phyloP scores from a whole-genome alignment of 495 filamentous ascomycete species.

The Tuber borchii region DNA sequence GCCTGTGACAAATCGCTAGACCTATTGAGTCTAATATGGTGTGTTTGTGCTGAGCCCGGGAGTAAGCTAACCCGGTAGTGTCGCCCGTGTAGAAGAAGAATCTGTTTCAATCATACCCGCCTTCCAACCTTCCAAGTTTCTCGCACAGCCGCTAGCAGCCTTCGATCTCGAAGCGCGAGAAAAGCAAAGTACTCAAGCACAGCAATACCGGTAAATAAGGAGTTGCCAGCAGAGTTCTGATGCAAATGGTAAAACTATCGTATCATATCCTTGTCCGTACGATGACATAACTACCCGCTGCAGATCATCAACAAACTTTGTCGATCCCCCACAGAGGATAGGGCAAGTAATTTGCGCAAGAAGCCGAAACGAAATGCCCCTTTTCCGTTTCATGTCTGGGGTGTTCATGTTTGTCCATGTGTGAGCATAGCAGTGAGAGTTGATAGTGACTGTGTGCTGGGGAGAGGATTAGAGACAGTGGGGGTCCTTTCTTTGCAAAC shows the following conservation, averaged over 20 bases:
- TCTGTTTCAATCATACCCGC: background rate
- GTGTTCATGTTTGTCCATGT: background rate
- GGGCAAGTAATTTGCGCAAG: background rate
- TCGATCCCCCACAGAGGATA: background rate
- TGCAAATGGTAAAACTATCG: background rate
- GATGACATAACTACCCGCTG: constrained; percentile 2
- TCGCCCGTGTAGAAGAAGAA: background rate
- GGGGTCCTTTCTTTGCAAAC: background rate
- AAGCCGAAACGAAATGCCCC: background rate
- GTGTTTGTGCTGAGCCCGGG: background rate
- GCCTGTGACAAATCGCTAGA: background rate
- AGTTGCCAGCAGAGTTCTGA: background rate
- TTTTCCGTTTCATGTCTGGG: background rate
- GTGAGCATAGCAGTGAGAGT: background rate
- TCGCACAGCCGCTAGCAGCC: background rate
- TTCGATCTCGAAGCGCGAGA: background rate
- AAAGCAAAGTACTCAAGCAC: background rate
- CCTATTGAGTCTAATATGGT: background rate
- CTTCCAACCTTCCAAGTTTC: background rate
- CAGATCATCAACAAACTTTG: background rate
- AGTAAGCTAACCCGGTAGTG: background rate
- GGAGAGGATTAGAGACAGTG: background rate
- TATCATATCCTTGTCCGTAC: background rate
- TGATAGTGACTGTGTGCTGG: background rate
- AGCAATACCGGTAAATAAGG: background rate